Conservation (phyloP, 1,139 yeast genomes). For the Torulaspora globosa region DNA sequence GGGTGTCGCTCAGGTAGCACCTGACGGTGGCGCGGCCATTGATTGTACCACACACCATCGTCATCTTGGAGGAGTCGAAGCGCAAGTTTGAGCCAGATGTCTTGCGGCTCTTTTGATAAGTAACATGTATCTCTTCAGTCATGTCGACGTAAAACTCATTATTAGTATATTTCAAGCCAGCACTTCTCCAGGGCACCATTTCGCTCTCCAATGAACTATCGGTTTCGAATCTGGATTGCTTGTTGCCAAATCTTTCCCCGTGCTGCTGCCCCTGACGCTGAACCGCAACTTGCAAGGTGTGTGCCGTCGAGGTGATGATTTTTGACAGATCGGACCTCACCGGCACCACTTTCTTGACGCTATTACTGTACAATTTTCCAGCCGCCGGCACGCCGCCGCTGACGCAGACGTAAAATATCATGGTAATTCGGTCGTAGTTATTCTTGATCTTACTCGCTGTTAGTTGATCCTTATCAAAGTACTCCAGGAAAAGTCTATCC, state of each 20-base stretch:
- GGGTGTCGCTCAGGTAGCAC: conserved; percentile 70
- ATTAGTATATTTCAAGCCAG: conserved; percentile 60
- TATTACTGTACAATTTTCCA: conserved; percentile 58
- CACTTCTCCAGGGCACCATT: conserved; percentile 68
- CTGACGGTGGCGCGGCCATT: conserved; percentile 62
- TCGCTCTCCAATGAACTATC: conserved; percentile 17
- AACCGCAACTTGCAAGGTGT: conserved; percentile 28
- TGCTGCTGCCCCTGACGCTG: conserved; percentile 13
- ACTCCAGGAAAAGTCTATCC: conserved; percentile 27
- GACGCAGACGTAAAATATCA: conserved; percentile 44
- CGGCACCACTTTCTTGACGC: conserved; percentile 69
- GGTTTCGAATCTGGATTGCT: not conserved
- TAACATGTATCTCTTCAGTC: conserved; percentile 51
- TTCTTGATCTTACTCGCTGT: conserved; percentile 28
- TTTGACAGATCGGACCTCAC: conserved; percentile 43
- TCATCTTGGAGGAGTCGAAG: conserved; percentile 9
- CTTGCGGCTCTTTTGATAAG: conserved; percentile 20
- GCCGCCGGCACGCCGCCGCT: conserved; percentile 72
- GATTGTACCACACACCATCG: conserved; percentile 45
- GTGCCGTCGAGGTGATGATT: conserved; percentile 42
- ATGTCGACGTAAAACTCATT: conserved; percentile 83
- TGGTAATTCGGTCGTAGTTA: conserved; percentile 31
- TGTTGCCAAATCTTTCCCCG: conserved; percentile 5
- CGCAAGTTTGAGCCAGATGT: conserved; percentile 1
- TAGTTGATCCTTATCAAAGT: conserved; percentile 32